Evolutionary conservation across 2,329 filamentous ascomycete species (phyloP), one percentile per base, ranked within the genome.

Genomic region (Fusarium sp.): DNA sequence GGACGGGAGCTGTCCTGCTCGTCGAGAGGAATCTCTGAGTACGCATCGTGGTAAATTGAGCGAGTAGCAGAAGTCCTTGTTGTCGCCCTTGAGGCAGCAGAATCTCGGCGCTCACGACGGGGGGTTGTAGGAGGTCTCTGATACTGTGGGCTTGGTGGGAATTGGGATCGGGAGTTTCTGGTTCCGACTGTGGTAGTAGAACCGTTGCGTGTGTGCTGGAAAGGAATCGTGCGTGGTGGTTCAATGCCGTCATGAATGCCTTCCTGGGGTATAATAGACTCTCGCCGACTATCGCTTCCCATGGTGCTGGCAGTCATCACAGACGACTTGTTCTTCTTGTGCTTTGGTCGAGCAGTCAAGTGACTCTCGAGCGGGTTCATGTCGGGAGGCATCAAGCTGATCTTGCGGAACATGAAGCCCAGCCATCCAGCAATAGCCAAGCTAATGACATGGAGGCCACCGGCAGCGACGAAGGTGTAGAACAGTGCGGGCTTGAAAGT

Each of bases 291-390:
- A 63, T 91, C 87, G 11, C 83, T 81, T 4, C 77, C 69, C 42
- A 69, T 69, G 11, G 79, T 84, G 67, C 79, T 80, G 8, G 76
- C 75, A 3, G 83, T 86, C 6, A 82, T 79, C 26, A 87, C 73
- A 2, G 85, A 88, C 2, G 85, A 86, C 77, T 86, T 88, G 77
- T 92, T 94, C 74, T 91, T 88, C 82, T 94, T 94, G 79, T 96
- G 93, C 47, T 73, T 74, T 57, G 79, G 81, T 23, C 90, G 87
- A 12, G 92, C 89, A 2, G 94, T 97, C 58, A 97, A 81, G 73
- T 95, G 90, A 68, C 92, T 88, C 76, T 97, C 94, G 15, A 98
- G 84, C 3, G 95, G 95, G 76, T 98, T 98, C 91, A 97, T 93
- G 74, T 98, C 95, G 0, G 95, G 94, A 7, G 95, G 95, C 76